These are phyloP conservation scores for Scheffersomyces amazonensis DNA, from an alignment of 805 yeast genomes.

Conservation along the genomic window DNA sequence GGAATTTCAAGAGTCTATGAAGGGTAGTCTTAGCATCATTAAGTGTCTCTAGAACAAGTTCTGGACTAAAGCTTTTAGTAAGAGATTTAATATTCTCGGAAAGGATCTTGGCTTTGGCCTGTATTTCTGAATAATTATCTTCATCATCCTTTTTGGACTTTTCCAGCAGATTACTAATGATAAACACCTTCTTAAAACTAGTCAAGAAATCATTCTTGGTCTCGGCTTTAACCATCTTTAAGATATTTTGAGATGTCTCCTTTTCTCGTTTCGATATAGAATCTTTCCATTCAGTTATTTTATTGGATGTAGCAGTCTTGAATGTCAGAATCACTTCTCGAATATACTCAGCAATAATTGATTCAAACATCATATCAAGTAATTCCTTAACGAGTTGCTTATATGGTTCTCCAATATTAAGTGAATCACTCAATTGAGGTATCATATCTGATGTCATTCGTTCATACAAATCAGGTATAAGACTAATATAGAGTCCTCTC, in stretches of 20 bases:
- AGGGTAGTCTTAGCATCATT: conserved; percentile 66
- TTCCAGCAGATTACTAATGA: conserved; percentile 23
- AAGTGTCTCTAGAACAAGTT: conserved; percentile 68
- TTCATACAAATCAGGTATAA: conserved; percentile 41
- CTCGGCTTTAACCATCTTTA: conserved; percentile 48
- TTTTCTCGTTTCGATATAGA: conserved; percentile 41
- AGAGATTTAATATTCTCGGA: conserved; percentile 73
- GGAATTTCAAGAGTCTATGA: conserved; percentile 48
- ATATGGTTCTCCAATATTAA: conserved; percentile 38
- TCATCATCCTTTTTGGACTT: conserved; percentile 10
- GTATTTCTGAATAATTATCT: conserved; percentile 55
- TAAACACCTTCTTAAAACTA: conserved; percentile 64
- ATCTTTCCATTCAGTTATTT: conserved; percentile 31
- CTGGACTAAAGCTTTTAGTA: conserved; percentile 67
- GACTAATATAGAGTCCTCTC: conserved; percentile 25
- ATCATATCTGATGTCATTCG: conserved; percentile 23
- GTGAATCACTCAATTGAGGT: conserved; percentile 20
- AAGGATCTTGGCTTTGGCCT: conserved; percentile 77
- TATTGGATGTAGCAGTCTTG: conserved; percentile 19
- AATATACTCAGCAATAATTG: conserved; percentile 37
- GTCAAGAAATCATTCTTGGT: conserved; percentile 58
- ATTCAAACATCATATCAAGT: conserved; percentile 41
- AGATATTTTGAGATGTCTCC: conserved; percentile 45
- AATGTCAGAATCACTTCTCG: conserved; percentile 33
- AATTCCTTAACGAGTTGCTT: conserved; percentile 27